Evolutionary conservation across 2,329 filamentous ascomycete species (phyloP), one percentile per base, ranked within the genome.

Genomic region (Penicillium sp.): DNA sequence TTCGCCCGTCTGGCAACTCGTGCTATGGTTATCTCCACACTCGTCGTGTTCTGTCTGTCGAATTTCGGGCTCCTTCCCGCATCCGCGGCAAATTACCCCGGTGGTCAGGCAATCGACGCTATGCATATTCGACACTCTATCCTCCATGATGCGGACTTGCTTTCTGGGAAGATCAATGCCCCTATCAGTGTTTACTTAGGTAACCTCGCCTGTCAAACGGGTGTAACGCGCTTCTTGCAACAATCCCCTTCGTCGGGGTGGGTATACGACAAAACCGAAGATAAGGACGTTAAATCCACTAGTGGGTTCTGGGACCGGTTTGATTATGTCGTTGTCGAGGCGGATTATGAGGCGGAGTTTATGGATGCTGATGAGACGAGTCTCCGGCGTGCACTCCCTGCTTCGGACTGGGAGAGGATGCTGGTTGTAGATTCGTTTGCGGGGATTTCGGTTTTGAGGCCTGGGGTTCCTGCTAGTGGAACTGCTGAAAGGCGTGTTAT

Each of bases 61-160:
- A 79, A 81, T 3, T 82, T 76, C 33, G 85, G 96, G 76, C 85
- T 96, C 75, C 84, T 97, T 2, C 81, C 88, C 29, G 78, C 95
- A 58, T 96, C 92, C 0, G 88, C 90, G 15, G 85, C 95, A 56
- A 99, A 97, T 76, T 99, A 99, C 70, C 94, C 94, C 1, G 94
- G 94, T 47, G 94, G 91, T 23, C 84, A 90, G 58, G 94, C 92
- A 2, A 80, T 97, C 10, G 66, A 72, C 36, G 60, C 69, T 21
- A 68, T 79, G 21, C 78, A 81, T 38, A 3, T 21, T 48, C 40
- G 40, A 5, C 67, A 72, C 50, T 67, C 68, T 16, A 50, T 50
- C 11, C 29, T 27, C 8, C 31, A 29, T 2, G 36, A 25, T 13
- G 5, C 39, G 8, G 16, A 27, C 11, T 25, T 33, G 29, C 9